Percentiles rank a stretch among this genome's conserved stretches.
Conservation (phyloP, 306 rosid genomes). For the Gastrolobium villosum region DNA sequence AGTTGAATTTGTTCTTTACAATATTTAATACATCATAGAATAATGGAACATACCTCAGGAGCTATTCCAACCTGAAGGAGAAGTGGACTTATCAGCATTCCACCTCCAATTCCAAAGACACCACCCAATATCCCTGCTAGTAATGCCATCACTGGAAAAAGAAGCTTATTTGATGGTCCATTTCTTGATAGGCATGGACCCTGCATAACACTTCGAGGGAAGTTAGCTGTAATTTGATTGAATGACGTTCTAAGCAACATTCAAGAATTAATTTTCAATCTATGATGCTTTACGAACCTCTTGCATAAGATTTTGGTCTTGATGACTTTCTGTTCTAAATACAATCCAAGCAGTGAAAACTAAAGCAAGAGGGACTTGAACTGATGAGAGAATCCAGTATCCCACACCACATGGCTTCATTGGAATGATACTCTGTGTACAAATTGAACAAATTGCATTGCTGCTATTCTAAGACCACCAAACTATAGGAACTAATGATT, state of each 20-base stretch:
- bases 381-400: conserved; percentile 75
- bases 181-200: conserved; percentile 30
- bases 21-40: neutral
- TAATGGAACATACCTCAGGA: conserved; percentile 61
- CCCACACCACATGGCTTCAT: conserved; percentile 79
- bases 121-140: conserved; percentile 84
- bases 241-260: conserved; percentile 25
- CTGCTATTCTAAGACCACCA: neutral
- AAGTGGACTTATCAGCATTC: conserved; percentile 91
- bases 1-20: neutral
- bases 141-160: conserved; percentile 77
- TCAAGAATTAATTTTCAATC: neutral
- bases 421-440: conserved; percentile 73
- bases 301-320: conserved; percentile 53
- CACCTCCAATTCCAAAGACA: conserved; percentile 89
- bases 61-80: conserved; percentile 81
- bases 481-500: neutral
- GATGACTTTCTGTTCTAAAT: conserved; percentile 54
- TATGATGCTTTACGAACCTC: conserved; percentile 55
- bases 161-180: conserved; percentile 59
- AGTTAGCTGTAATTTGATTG: conserved; percentile 27
- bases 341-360: conserved; percentile 75
- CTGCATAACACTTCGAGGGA: conserved; percentile 47
- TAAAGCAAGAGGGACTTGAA: conserved; percentile 77
- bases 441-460: conserved; percentile 30